Conservation (phyloP, 106 monocot genomes). For the Cymbidium sinense region DNA sequence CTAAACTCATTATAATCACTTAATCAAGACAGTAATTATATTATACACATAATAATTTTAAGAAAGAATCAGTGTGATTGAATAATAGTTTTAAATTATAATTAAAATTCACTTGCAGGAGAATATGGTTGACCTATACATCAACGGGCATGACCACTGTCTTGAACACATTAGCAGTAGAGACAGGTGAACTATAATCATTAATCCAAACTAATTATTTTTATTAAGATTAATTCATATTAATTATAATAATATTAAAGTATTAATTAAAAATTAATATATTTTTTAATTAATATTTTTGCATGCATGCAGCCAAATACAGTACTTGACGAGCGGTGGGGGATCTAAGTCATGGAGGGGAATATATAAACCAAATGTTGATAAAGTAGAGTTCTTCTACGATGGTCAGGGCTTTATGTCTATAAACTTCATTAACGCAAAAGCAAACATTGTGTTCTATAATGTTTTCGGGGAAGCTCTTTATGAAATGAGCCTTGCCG, state of each 20-base stretch:
- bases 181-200: no score
- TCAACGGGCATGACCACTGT: slow-evolving; percentile 26
- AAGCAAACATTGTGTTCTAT: slow-evolving; percentile 24
- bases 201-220: no score
- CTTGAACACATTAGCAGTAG: slow-evolving; percentile 25
- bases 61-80: no score
- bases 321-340: slow-evolving; percentile 72
- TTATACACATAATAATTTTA: no score
- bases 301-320: slow-evolving; percentile 55
- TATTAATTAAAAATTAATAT: no score
- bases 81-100: no score
- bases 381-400: slow-evolving; percentile 49
- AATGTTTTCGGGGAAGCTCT: slow-evolving; percentile 26
- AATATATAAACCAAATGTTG: slow-evolving; percentile 23
- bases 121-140: slow-evolving; percentile 10
- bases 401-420: slow-evolving; percentile 68
- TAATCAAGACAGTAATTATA: no score
- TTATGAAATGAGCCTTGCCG: slow-evolving; percentile 17
- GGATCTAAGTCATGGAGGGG: slow-evolving; percentile 81
- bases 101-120: slow-evolving; percentile 3
- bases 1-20: no score
- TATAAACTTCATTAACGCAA: slow-evolving; percentile 15
- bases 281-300: no score
- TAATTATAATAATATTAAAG: no score
- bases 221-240: no score